Evolutionary conservation across 768 basidiomycete genomes (phyloP).

Genomic region (Termitomyces sp.): DNA sequence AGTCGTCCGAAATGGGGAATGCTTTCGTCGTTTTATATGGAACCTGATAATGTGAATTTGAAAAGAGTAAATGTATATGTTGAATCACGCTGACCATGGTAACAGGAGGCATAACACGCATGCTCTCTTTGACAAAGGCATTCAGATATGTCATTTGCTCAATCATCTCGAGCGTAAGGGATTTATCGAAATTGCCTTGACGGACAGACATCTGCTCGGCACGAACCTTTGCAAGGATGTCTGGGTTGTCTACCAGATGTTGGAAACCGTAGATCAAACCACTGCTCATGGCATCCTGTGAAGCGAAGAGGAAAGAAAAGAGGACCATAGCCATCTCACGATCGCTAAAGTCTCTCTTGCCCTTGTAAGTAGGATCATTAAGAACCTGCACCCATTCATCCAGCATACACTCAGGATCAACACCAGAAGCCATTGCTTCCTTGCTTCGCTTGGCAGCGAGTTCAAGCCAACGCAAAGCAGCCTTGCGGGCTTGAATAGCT

Average conservation of each 20-base stretch:
- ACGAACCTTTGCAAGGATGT: conserved; percentile 80
- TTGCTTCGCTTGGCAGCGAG: conserved; percentile 79
- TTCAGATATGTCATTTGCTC: conserved; percentile 91
- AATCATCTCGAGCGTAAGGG: conserved; percentile 81
- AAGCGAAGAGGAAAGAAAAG: conserved; percentile 94
- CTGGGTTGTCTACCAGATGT: conserved; percentile 89
- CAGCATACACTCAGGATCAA: conserved; percentile 81
- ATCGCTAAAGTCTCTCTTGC: conserved; percentile 83
- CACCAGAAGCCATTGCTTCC: conserved; percentile 72
- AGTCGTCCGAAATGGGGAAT: conserved; percentile 89
- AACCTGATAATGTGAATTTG: conserved; percentile 46
- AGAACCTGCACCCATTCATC: conserved; percentile 88
- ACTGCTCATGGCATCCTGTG: conserved; percentile 97
- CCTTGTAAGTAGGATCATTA: conserved; percentile 62
- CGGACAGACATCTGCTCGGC: conserved; percentile 88
- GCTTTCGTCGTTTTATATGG: conserved; percentile 88
- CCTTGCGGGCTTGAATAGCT: conserved; percentile 87
- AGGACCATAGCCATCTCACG: conserved; percentile 96
- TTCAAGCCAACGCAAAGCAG: conserved; percentile 73
- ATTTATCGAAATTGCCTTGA: conserved; percentile 66
- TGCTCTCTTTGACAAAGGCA: conserved; percentile 90
- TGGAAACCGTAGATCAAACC: conserved; percentile 96
- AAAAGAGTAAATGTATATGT: neutral
- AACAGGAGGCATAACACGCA: conserved; percentile 90
- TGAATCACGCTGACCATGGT: conserved; percentile 66